These are phyloP conservation scores for Pyrenula massariospora DNA, from an alignment of 495 filamentous ascomycete genomes.

Conservation along the genomic window DNA sequence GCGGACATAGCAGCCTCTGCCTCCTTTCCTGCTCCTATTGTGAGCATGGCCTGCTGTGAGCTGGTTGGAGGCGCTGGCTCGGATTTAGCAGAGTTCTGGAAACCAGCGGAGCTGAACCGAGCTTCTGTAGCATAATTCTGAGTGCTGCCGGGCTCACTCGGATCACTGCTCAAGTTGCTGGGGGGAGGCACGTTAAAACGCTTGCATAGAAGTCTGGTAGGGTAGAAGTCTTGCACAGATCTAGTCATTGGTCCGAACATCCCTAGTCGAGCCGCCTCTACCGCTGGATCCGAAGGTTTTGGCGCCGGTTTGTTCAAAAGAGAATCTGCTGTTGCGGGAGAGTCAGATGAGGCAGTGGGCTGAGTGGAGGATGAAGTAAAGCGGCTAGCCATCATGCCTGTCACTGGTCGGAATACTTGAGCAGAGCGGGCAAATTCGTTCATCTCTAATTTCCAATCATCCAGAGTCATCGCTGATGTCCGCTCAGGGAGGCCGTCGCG, in stretches of 20 bases:
- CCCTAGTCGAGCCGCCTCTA: slow-evolving; percentile 77
- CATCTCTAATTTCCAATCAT: slow-evolving; percentile 73
- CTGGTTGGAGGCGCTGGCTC: slow-evolving; percentile 27
- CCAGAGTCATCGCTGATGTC: slow-evolving; percentile 39
- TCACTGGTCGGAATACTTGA: slow-evolving; percentile 85
- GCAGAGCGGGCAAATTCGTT: slow-evolving; percentile 82
- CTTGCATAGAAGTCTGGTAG: slow-evolving; percentile 79
- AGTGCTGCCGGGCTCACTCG: slow-evolving; percentile 4
- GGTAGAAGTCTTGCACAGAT: slow-evolving; percentile 59
- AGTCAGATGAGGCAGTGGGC: slow-evolving; percentile 29
- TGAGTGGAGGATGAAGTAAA: slow-evolving; percentile 65
- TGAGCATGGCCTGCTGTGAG: slow-evolving; percentile 25
- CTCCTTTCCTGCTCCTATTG: slow-evolving; percentile 7
- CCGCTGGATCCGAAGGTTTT: slow-evolving; percentile 67
- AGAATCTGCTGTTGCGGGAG: slow-evolving; percentile 17
- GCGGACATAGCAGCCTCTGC: slow-evolving; percentile 6
- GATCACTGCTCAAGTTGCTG: slow-evolving; percentile 53
- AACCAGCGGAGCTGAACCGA: slow-evolving; percentile 25
- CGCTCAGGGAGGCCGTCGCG: slow-evolving; percentile 48
- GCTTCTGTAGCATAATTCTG: slow-evolving; percentile 5
- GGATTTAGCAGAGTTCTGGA: slow-evolving; percentile 19
- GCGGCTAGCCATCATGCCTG: slow-evolving; percentile 79
- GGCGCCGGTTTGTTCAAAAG: slow-evolving; percentile 43
- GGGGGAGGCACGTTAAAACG: slow-evolving; percentile 78
- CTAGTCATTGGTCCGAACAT: slow-evolving; percentile 91